Base-by-base conservation (phyloP, 768 basidiomycete species). In the Boletus bicolor region DNA sequence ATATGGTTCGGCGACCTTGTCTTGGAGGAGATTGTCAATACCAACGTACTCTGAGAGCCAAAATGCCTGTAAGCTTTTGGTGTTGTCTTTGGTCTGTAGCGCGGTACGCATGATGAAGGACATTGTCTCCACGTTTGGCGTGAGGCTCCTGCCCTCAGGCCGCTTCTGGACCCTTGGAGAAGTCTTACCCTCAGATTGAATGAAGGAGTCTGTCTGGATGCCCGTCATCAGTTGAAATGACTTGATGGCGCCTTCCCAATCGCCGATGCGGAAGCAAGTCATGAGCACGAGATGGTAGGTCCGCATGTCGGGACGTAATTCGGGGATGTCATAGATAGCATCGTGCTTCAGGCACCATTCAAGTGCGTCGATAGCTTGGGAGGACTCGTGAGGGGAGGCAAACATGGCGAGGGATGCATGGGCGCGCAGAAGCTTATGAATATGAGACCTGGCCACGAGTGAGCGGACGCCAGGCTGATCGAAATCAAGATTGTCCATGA, bases 211-310 rank as follows among this genome's bases (percentile, higher is more conserved):
- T 2, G 69, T 62, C 56, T 78, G 79, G 60, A 81, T 83, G 7
- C 89, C 89, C 4, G 87, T 86, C 83, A 91, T 86, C 60, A 89
- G 72, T 57, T 88, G 82, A 67, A 90, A 86, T 17, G 80, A 71
- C 47, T 78, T 77, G 46, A 75, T 65, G 2, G 85, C 82, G 19
- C 76, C 76, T 26, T 66, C 73, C 88, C 87, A 91, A 69, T 91
- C 86, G 14, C 67, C 74, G 36, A 76, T 75, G 53, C 80, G 78
- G 81, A 84, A 82, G 68, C 89, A 91, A 2, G 81, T 78, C 57
- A 75, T 70, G 63, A 91, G 75, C 49, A 83, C 84, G 28, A 86
- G 76, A 58, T 81, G 80, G 69, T 80, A 90, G 9, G 86, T 82
- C 49, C 60, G 62, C 54, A 57, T 30, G 51, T 68, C 57, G 6